Evolutionary conservation across 2,329 filamentous ascomycete species (phyloP), one percentile per base, ranked within the genome.

Genomic region (Thielaviopsis punctulata): DNA sequence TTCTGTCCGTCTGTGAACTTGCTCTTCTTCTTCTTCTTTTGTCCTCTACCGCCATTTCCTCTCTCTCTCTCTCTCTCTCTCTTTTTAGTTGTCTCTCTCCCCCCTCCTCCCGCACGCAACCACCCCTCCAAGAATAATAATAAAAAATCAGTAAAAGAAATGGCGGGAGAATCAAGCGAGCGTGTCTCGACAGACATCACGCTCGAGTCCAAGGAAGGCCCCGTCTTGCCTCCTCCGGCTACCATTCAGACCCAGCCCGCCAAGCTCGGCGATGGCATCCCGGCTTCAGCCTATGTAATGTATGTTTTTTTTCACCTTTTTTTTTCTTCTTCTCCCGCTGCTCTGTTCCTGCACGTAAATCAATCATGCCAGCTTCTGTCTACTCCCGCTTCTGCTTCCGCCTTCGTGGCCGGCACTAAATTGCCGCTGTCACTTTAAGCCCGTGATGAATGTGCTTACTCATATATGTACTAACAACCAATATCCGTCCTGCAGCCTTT

Each of bases 271-370:
- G 62, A 77, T 39, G 63, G 75, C 43, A 72, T 93, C 59, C 87
- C 90, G 64, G 83, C 89, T 55, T 79, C 84, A n/a, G 70, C 93
- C 67, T 95, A 95, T 68, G 86, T 95, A 30, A 68, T 75, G 79
- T 80, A 67, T 65, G 75, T 71, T 46, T 39, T 49, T 27, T 43
- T 45, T 8, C 27, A 19, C 13, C 10, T 12, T 23, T 9, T 18
- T n/a, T 25, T 25, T 45, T n/a, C 10, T 21, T 12, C 43, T 6
- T 18, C 1, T 45, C 24, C 3, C 27, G 15, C 15, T 45, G 8
- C 3, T 18, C 25, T 30, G 18, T 10, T 19, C 27, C 25, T 15
- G 19, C 12, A 4, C 8, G 30, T 36, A 36, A 15, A 4, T 33
- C 15, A 3, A 33, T 12, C 3, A 12, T 27, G 25, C 6, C 30